Percentiles rank a stretch among this genome's conserved stretches.
These are phyloP conservation scores for Medicago ruthenica DNA, from an alignment of 306 rosid species.

Conservation along the genomic window DNA sequence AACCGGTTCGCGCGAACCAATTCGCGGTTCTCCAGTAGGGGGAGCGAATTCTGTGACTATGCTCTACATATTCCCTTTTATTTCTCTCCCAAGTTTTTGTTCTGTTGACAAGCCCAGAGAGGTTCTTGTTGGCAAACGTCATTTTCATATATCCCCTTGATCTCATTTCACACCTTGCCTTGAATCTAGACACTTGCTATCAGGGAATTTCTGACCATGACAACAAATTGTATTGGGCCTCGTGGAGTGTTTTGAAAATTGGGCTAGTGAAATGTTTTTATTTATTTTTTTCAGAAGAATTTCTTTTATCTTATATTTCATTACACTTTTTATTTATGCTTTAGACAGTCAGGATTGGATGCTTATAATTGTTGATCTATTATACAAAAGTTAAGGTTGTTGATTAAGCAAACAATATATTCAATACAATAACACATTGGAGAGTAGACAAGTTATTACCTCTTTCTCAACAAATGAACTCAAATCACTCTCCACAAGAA, in stretches of 20 bases:
- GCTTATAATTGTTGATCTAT: slow-evolving; percentile 20
- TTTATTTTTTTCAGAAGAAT: too few relatives aligned
- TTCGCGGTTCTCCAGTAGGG: too few relatives aligned
- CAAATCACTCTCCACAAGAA: slow-evolving; percentile 58
- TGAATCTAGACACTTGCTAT: too few relatives aligned
- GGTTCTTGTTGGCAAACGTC: too few relatives aligned
- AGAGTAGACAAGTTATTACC: slow-evolving; percentile 49
- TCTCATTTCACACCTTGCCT: too few relatives aligned
- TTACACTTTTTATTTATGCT: neutral
- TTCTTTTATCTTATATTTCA: neutral
- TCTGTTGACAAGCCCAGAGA: too few relatives aligned
- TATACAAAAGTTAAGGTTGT: slow-evolving; percentile 22
- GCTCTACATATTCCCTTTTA: too few relatives aligned
- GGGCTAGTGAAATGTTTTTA: neutral
- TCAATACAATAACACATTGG: slow-evolving; percentile 7
- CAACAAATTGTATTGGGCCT: neutral
- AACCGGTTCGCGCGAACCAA: too few relatives aligned
- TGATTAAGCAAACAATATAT: slow-evolving; percentile 10
- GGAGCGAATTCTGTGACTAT: too few relatives aligned
- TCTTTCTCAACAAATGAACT: slow-evolving; percentile 49
- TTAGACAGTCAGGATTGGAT: neutral
- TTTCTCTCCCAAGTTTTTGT: too few relatives aligned
- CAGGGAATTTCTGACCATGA: neutral
- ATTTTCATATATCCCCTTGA: too few relatives aligned
- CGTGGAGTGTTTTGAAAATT: neutral